These are phyloP conservation scores for Scheffersomyces quercinus DNA, from an alignment of 1,139 yeast genomes.

Conservation along the genomic window DNA sequence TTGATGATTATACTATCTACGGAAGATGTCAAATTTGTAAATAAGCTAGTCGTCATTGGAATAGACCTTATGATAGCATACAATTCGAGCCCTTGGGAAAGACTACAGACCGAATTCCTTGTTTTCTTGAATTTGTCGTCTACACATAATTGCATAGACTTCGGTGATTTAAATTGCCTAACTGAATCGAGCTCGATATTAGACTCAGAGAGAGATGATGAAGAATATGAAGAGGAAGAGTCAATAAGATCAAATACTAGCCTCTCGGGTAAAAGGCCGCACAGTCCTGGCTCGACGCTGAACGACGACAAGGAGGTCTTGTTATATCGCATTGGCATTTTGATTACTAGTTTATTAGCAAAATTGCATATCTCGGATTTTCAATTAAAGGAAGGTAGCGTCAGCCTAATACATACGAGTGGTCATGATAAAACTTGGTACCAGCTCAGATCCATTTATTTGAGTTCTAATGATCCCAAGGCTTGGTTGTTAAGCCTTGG, in stretches of 20 bases:
- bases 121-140: slow-evolving; percentile 36
- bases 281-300: slow-evolving; percentile 1
- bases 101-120: slow-evolving; percentile 33
- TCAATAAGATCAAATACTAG: slow-evolving; percentile 4
- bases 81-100: slow-evolving; percentile 30
- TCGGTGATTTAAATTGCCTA: slow-evolving; percentile 18
- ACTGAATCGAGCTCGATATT: slow-evolving; percentile 16
- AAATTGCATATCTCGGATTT: slow-evolving; percentile 16
- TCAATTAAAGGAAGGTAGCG: slow-evolving; percentile 18
- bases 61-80: slow-evolving; percentile 25
- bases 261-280: too few relatives aligned
- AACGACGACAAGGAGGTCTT: slow-evolving; percentile 11
- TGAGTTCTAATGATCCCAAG: slow-evolving; percentile 19
- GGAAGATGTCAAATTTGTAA: slow-evolving; percentile 29
- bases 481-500: slow-evolving; percentile 40
- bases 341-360: slow-evolving; percentile 23
- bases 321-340: slow-evolving; percentile 21
- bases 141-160: slow-evolving; percentile 17
- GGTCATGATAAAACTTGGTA: slow-evolving; percentile 27
- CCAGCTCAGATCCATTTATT: slow-evolving; percentile 22
- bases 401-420: slow-evolving; percentile 16
- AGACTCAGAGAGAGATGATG: slow-evolving; percentile 7
- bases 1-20: slow-evolving; percentile 32
- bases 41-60: slow-evolving; percentile 34
- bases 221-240: slow-evolving; percentile 6